Base-by-base conservation (phyloP, 129 eudicot species). In the Pittosporum tobira region DNA sequence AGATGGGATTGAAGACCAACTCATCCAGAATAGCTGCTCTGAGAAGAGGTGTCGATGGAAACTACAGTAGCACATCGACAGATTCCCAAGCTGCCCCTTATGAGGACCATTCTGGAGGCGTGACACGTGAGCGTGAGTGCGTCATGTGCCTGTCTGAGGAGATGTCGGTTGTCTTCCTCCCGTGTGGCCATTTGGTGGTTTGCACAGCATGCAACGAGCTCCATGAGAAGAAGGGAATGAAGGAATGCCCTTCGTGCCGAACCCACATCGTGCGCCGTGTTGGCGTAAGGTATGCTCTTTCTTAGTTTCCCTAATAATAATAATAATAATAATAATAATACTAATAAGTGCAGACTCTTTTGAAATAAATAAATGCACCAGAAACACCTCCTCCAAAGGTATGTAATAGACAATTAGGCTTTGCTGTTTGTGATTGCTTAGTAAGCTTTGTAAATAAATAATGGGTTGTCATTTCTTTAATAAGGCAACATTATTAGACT, bases 61-160 rank as follows among this genome's bases (percentile, higher is more conserved):
- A 91, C 68, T 91, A 83, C 28, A 79, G 85, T 9, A 74, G 76
- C 75, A 84, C 52, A 71, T 37, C 75, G 44, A 50, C 76, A 1
- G 82, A 74, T 59, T 23, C 48, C 42, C 78, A 57, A 71, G 68
- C 63, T 36, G 8, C 66, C n/a, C 54, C 74, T 4, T 28, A 60
- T 2, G 71, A 73, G 5, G 84, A 71, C 10, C 43, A 52, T 29
- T 37, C 54, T 30, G 71, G 62, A 60, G 88, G 97, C 8, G 97
- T 90, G 46, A 90, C 85, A 58, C 81, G 97, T 23, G 95, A 90
- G 38, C 59, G 97, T 27, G 94, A 90, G 66, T 90, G 97, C 47
- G 95, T 85, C 44, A 90, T 90, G 95, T 90, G 97, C 62, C 67
- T 90, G 45, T 80, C 97, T 3, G 94, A 90, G 72, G 95, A 90